These are phyloP conservation scores for Flaveria brownii DNA, from an alignment of 129 eudicot genomes.

Conservation along the genomic window DNA sequence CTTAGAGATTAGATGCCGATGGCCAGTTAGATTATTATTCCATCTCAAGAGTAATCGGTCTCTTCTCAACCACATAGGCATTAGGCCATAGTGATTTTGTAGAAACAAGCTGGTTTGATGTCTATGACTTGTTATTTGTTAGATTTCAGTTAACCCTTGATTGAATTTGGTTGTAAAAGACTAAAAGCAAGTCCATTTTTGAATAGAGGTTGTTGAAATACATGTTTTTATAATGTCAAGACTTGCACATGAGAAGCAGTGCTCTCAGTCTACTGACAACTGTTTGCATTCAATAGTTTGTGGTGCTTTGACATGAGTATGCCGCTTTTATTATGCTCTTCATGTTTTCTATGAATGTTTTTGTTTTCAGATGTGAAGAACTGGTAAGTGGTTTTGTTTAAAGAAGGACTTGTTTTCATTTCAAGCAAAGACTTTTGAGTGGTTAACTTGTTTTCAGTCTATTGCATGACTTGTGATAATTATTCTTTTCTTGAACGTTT, in stretches of 20 bases:
- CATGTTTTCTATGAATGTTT: not conserved
- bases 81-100: not conserved
- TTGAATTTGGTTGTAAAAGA: not conserved
- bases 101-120: constrained; percentile 1
- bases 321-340: not conserved
- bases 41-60: not conserved
- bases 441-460: no score
- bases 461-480: no score
- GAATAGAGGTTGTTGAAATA: not conserved
- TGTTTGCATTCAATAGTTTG: not conserved
- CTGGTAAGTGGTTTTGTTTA: not conserved
- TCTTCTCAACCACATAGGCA: not conserved
- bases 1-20: constrained; percentile 1
- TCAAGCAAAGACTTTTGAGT: no score
- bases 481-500: no score
- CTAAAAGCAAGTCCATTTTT: not conserved
- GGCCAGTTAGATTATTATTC: not conserved
- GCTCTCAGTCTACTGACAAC: not conserved
- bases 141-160: not conserved
- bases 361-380: not conserved
- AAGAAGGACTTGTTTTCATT: no score
- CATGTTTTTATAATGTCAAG: not conserved
- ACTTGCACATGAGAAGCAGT: no score
- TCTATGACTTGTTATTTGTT: not conserved
- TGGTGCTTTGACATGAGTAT: not conserved